Percentiles rank a stretch among this genome's conserved stretches.
Conservation (phyloP, 331 rosid genomes). For the Erythrophleum ivorense region DNA sequence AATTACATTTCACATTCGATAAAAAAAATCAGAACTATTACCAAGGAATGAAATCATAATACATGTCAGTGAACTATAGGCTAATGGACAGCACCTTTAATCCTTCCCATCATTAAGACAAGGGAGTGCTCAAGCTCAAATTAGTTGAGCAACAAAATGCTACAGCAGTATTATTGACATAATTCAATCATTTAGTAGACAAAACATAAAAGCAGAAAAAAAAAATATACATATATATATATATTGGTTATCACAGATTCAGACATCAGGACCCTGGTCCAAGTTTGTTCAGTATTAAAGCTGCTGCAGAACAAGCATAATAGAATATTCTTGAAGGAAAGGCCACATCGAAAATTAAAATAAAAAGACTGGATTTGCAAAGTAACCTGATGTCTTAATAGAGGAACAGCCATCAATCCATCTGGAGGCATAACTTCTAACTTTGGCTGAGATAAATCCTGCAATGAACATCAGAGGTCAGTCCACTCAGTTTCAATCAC, state of each 20-base stretch:
- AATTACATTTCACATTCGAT: not conserved
- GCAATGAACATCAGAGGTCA: conserved; percentile 43
- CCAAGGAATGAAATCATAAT: not conserved
- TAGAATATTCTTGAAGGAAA: not conserved
- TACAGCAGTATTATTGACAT: not conserved
- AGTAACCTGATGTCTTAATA: conserved; percentile 83
- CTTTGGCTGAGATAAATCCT: conserved; percentile 86
- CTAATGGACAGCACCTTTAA: not conserved
- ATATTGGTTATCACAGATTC: conserved; percentile 8
- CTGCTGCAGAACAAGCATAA: not conserved
- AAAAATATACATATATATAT: too few relatives aligned
- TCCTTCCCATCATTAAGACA: not conserved
- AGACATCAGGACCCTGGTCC: conserved; percentile 12
- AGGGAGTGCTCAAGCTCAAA: not conserved
- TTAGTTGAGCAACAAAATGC: not conserved
- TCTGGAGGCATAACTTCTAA: conserved; percentile 74
- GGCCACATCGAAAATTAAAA: not conserved
- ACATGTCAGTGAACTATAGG: not conserved
- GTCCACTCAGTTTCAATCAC: conserved; percentile 34
- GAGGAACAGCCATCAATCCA: conserved; percentile 74
- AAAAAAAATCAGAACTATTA: conserved; percentile 18
- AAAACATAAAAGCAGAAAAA: not conserved
- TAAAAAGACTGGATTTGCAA: conserved; percentile 22
- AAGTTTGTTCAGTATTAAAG: not conserved
- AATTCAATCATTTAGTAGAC: conserved; percentile 11